These are phyloP conservation scores for Pulveroboletus frians DNA, from an alignment of 768 basidiomycete species.

Conservation along the genomic window DNA sequence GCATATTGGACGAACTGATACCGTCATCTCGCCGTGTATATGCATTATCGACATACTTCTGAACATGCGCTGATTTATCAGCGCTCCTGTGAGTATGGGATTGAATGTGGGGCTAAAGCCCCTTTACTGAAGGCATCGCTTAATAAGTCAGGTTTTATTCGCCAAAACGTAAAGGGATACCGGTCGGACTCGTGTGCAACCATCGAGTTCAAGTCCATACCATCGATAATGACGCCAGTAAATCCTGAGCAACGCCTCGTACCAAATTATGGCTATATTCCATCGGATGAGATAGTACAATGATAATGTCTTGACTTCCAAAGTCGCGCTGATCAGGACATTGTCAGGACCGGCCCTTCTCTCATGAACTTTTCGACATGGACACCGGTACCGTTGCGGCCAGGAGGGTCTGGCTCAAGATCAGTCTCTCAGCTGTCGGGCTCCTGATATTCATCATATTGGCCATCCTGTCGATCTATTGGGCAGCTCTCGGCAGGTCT, in stretches of 20 bases:
- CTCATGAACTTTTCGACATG: conserved; percentile 27
- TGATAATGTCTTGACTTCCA: not conserved
- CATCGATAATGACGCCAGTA: not conserved
- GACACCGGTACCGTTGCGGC: conserved; percentile 26
- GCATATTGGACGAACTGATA: conserved; percentile 27
- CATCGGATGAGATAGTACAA: conserved; percentile 11
- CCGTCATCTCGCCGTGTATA: conserved; percentile 18
- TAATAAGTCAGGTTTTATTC: conserved; percentile 12
- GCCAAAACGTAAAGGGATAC: not conserved
- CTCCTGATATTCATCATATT: conserved; percentile 43
- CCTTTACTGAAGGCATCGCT: conserved; percentile 6
- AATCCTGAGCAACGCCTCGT: conserved; percentile 1
- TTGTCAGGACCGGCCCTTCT: conserved; percentile 24
- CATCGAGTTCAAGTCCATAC: not conserved
- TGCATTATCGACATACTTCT: conserved; percentile 24
- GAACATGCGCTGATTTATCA: conserved; percentile 5
- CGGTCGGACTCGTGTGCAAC: not conserved
- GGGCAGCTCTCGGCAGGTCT: conserved; percentile 51
- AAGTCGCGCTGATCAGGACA: conserved; percentile 3
- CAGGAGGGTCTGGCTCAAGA: conserved; percentile 39
- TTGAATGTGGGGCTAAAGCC: not conserved
- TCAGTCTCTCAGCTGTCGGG: conserved; percentile 33
- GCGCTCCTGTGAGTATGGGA: not conserved
- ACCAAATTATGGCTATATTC: not conserved
- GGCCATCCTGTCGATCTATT: conserved; percentile 51